Base-by-base conservation (phyloP, 176 grass and related monocot genomes). In the Avena eriantha region DNA sequence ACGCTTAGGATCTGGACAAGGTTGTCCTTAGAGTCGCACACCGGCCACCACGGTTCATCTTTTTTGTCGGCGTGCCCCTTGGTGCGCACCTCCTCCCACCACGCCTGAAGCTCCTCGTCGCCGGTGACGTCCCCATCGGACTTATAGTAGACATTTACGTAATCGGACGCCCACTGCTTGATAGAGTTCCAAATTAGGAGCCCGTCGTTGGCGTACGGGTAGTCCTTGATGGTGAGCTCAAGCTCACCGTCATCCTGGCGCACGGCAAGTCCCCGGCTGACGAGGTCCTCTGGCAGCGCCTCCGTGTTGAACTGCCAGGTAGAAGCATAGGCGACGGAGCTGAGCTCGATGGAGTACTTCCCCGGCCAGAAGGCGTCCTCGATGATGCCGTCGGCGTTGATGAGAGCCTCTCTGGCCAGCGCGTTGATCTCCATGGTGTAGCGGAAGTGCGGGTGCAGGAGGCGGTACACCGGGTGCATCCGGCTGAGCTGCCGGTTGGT, bases 361-460 rank as follows among this genome's bases (percentile, higher is more conserved):
- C 60, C 67, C 10, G 90, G 92, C 23, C 64, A 47, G 80, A 94
- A 97, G 17, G 43, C 59, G 3, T 4, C 61, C 81, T 94, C 95
- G 21, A 97, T 94, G 84, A 92, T 18, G 9, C 95, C 95, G 0
- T 22, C 35, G 0, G 76, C 90, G 57, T 6, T 88, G 61, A 97
- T 76, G n/a, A 97, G 84, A 5, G 0, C 2, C 16, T 18, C 49
- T 4, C 92, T 82, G 36, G 90, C 95, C 23, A 79, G 74, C 1
- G 88, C 88, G 80, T 97, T 94, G 83, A 97, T 94, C 45, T 92
- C 92, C 95, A 97, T 90, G 3, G 92, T 97, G 86, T 88, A 97
- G 0, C 92, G 89, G 85, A 94, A 90, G 80, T 97, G 95, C 0
- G 92, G 95, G 69, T 90, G 90, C 15, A 94, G 69, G 24, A 94